Evolutionary conservation across 345 rosid genomes (phyloP).

Genomic region (Melaleuca alternifolia): DNA sequence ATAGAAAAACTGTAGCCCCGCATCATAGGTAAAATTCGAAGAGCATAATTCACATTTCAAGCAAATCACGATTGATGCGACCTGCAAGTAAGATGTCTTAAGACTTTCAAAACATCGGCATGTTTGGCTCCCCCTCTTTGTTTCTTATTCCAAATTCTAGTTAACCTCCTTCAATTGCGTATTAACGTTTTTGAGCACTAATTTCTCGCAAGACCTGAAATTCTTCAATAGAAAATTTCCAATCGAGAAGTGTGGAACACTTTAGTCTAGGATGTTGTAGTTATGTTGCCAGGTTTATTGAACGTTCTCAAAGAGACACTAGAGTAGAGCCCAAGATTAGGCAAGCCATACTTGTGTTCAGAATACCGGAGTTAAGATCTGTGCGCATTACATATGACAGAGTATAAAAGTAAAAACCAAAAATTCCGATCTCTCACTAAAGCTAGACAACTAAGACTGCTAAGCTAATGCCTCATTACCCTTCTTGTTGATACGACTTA

Average conservation of each 20-base stretch:
- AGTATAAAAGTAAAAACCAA: not conserved
- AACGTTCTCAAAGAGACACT: not conserved
- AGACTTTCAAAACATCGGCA: not conserved
- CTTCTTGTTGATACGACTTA: no score
- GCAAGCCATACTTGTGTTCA: not conserved
- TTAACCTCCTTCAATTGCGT: not conserved
- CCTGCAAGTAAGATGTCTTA: not conserved
- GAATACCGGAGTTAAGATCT: not conserved
- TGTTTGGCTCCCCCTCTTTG: not conserved
- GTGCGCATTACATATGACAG: not conserved
- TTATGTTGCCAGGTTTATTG: not conserved
- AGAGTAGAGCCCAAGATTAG: not conserved
- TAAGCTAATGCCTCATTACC: no score
- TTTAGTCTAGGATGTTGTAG: not conserved
- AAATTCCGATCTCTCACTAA: not conserved
- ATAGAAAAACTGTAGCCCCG: not conserved
- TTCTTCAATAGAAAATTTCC: not conserved
- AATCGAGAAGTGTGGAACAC: not conserved
- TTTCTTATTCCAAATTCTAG: not conserved
- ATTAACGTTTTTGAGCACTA: not conserved
- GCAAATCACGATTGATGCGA: not conserved
- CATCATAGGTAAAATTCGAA: not conserved
- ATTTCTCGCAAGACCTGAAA: not conserved
- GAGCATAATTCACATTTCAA: not conserved
- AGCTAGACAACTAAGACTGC: not conserved